phyloP scores from a whole-genome alignment of 805 yeast genomes.

The Grigorovia jiainica region DNA sequence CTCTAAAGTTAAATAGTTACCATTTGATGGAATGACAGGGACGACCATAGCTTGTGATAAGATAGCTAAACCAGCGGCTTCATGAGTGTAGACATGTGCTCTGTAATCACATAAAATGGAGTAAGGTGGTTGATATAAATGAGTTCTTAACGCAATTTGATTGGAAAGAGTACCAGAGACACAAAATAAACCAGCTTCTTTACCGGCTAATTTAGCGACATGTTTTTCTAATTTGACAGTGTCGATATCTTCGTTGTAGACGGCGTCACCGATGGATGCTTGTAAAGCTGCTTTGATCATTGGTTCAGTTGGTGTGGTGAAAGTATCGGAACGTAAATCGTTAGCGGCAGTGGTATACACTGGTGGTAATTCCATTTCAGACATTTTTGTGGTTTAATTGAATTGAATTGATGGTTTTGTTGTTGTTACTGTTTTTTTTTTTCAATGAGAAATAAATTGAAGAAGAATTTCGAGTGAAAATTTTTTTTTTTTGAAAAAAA shows the following conservation, averaged over 20 bases:
- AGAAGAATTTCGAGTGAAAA: too few relatives aligned
- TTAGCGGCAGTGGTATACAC: conserved; percentile 29
- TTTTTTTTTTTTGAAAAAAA: too few relatives aligned
- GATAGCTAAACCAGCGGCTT: conserved; percentile 87
- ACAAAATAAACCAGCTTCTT: conserved; percentile 72
- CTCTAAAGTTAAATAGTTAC: conserved; percentile 65
- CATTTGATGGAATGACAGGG: conserved; percentile 72
- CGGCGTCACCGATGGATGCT: conserved; percentile 75
- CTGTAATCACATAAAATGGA: conserved; percentile 80
- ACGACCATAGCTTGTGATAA: conserved; percentile 87
- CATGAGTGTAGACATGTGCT: conserved; percentile 73
- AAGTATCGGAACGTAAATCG: conserved; percentile 72
- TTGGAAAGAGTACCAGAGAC: conserved; percentile 87
- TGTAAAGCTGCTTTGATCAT: conserved; percentile 54
- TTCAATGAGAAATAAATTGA: too few relatives aligned
- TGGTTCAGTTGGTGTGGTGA: conserved; percentile 72
- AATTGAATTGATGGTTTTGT: too few relatives aligned
- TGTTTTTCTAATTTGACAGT: conserved; percentile 55
- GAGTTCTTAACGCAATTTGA: conserved; percentile 74
- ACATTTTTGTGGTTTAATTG: conserved; percentile 4
- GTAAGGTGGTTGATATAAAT: conserved; percentile 62
- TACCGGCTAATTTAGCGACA: conserved; percentile 64
- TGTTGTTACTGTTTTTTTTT: too few relatives aligned
- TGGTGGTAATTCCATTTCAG: conserved; percentile 21
- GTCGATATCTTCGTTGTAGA: conserved; percentile 74